Conservation (phyloP, 2,329 filamentous ascomycete species). For the Colletotrichum magnum region DNA sequence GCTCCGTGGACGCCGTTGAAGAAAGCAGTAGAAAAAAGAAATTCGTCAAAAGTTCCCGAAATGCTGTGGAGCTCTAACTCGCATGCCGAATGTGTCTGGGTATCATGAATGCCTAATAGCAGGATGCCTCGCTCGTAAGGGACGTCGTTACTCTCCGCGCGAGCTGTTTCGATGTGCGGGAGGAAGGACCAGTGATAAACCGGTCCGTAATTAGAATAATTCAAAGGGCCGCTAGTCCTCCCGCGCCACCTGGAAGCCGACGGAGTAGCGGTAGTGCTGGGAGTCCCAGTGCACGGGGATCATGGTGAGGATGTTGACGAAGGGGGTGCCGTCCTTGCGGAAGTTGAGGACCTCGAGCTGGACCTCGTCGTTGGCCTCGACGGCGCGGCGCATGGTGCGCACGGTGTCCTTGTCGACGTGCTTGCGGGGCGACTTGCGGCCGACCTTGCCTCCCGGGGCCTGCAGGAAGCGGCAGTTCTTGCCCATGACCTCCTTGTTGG, state of each 20-base stretch:
- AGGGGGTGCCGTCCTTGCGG: slow-evolving; percentile 82
- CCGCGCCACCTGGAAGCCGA: slow-evolving; percentile 85
- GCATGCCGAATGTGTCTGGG: slow-evolving; percentile 29
- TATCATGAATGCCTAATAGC: slow-evolving; percentile 45
- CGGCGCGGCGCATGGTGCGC: slow-evolving; percentile 63
- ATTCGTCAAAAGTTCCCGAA: background rate
- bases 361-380: slow-evolving; percentile 61
- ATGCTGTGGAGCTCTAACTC: slow-evolving; percentile 28
- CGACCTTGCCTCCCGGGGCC: slow-evolving; percentile 76
- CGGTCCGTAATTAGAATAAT: too few relatives aligned
- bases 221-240: slow-evolving; percentile 45
- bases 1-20: background rate
- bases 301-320: slow-evolving; percentile 88
- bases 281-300: slow-evolving; percentile 82
- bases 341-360: slow-evolving; percentile 80
- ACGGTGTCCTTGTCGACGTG: slow-evolving; percentile 77
- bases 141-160: slow-evolving; percentile 10
- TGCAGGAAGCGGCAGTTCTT: slow-evolving; percentile 90
- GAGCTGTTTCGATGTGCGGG: background rate
- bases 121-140: slow-evolving; percentile 36
- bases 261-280: slow-evolving; percentile 77
- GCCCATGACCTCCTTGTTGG: slow-evolving; percentile 79
- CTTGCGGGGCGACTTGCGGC: slow-evolving; percentile 71
- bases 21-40: background rate
- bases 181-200: slow-evolving; percentile 15